Percentiles rank a stretch among this genome's conserved stretches.
These are phyloP conservation scores for Arachnopeziza araneosa DNA, from an alignment of 2,329 filamentous ascomycete species.

Conservation along the genomic window DNA sequence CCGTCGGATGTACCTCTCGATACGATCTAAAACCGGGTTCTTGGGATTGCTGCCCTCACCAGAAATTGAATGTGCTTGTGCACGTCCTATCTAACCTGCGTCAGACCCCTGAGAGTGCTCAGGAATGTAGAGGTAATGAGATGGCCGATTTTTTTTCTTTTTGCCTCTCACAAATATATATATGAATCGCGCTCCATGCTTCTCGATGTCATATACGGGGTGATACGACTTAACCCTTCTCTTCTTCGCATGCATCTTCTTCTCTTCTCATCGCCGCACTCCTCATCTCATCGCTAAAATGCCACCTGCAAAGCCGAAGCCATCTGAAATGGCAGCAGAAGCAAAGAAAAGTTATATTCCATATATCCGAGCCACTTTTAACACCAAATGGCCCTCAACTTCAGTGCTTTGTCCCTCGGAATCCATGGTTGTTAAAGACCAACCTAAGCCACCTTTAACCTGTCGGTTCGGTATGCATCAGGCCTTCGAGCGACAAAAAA, in stretches of 20 bases:
- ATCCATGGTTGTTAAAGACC: constrained; percentile 39
- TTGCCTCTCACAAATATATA: constrained; percentile 19
- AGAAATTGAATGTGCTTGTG: not conserved
- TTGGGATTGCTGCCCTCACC: not conserved
- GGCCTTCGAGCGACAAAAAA: constrained; percentile 17
- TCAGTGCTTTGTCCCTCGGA: constrained; percentile 46
- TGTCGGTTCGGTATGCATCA: constrained; percentile 37
- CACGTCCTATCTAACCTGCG: not conserved
- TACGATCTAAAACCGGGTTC: not conserved
- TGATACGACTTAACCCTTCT: not conserved
- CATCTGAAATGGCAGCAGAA: constrained; percentile 65
- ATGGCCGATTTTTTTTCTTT: constrained; percentile 7
- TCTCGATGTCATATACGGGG: constrained; percentile 1
- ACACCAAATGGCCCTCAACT: constrained; percentile 47
- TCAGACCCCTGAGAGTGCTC: not conserved
- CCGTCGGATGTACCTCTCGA: constrained; percentile 1
- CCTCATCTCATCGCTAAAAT: constrained; percentile 32
- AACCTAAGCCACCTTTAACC: constrained; percentile 22
- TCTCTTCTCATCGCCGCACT: not conserved
- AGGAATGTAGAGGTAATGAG: constrained; percentile 2
- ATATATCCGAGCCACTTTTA: constrained; percentile 52
- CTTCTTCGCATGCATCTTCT: not conserved
- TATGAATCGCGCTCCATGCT: constrained; percentile 18
- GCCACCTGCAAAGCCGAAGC: constrained; percentile 55
- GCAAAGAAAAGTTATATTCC: constrained; percentile 68